Evolutionary conservation across 208 protist genomes (phyloP), one percentile per base, ranked within the genome.

Genomic region (Lotmaria passim): DNA sequence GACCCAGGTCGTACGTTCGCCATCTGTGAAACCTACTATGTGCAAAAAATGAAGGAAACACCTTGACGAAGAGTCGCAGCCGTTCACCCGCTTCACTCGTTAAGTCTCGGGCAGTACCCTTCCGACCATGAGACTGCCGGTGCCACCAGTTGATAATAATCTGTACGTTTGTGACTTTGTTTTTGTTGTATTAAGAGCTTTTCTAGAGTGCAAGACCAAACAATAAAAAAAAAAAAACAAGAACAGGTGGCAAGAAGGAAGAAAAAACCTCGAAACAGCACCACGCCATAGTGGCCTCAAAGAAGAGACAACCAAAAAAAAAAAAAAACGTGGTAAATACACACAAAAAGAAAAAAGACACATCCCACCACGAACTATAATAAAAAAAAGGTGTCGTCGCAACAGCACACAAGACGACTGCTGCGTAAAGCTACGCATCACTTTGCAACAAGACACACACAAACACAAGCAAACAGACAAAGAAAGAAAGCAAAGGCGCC

Each of bases 241-340:
- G n/a, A 28, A n/a, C 15, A 43, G 33, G 19, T 38, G 33, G 26
- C 4, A 43, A 57, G 31, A 57, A 57, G 1, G 17, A 28, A 17
- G 52, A 39, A 38, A 58, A 58, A 8, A 43, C 19, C 15, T 7
- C 6, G 4, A 21, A 17, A 17, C 3, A 19, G 41, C 41, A 10
- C 11, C n/a, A n/a, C n/a, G n/a, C n/a, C n/a, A n/a, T n/a, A n/a
- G n/a, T n/a, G n/a, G n/a, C n/a, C n/a, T n/a, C n/a, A n/a, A n/a
- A n/a, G n/a, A n/a, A n/a, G n/a, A n/a, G n/a, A 3, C 41, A 46
- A 46, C 3, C 36, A 39, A 39, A 39, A 39, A 31, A 11, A 55
- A 61, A 51, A 26, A 59, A 24, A 59, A 39, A 19, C 7, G 11
- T 5, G 52, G 41, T 36, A 64, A 64, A 26, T 11, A 24, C 19